Base-by-base conservation (phyloP, 2,329 filamentous ascomycete genomes). In the Fusarium duplospermum region DNA sequence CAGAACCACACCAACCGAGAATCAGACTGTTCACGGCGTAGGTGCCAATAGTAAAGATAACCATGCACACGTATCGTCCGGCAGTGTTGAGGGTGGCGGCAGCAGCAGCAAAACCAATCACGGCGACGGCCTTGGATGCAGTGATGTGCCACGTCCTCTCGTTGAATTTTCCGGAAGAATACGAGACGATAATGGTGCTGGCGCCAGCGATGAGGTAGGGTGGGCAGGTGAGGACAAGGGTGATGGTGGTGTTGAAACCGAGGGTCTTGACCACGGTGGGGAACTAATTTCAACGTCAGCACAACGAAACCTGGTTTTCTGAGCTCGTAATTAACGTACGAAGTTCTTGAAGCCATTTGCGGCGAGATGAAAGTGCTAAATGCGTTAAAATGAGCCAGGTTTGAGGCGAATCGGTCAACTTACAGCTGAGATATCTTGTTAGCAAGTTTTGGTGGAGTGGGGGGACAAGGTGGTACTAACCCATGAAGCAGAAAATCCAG, bases 401-500 rank as follows among this genome's bases (percentile, higher is more conserved):
- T 50, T 50, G 45, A n/a, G 45, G 24, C 24, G 8, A n/a, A 50
- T n/a, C 45, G 24, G 45, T 27, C 45, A 50, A 50, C 45, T 50
- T 50, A 50, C 45, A 67, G 87, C 67, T 45, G 45, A 18, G 9
- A 40, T n/a, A n/a, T 29, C 3, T 3, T 33, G 61, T 64, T 29
- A 64, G 50, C 9, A 14, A 22, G 3, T 29, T 27, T 10, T 27
- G n/a, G 16, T 16, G 20, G 18, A n/a, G n/a, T 20, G 18, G 16
- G 33, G 40, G 11, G 8, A 27, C 16, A n/a, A 27, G 22, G 33
- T 9, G 18, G 31, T 4, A 59, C 62, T 20, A 20, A 64, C 62
- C 84, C 85, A 87, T 87, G 36, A 87, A 80, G 8, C 84, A 84
- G 64, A 88, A 85, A 18, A 88, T 78, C 83, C 86, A 88, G 4